Base-by-base conservation (phyloP, 164 flowering plant genomes). In the Houttuynia cordata region DNA sequence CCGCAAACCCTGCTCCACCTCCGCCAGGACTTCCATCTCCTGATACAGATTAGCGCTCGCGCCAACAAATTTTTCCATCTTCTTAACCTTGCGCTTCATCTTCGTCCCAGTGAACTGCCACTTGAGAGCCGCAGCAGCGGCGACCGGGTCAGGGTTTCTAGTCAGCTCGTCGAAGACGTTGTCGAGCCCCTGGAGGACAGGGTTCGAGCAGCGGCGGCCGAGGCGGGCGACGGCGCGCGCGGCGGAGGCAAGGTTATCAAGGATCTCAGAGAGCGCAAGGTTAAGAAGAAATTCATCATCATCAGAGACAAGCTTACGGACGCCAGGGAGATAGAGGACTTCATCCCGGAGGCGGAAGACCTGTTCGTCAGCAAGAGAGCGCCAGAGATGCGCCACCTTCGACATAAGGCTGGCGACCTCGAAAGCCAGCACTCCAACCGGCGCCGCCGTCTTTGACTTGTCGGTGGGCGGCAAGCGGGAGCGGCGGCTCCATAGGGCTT, bases 321-420 rank as follows among this genome's bases (percentile, higher is more conserved):
- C 81, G 19, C 97, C 97, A 1, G 53, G 71, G 0, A 85, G 81
- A 57, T 70, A 71, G 37, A 67, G 51, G 24, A 86, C 73, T 67
- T 86, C 96, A 41, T 83, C 86, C 62, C 87, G 78, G 62, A 83
- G 61, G 64, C 74, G 70, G 13, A 30, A 10, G 34, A 93, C 63
- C 53, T 87, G 85, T 57, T 84, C 85, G 60, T 90, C 96, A 41
- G 75, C 68, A 54, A 93, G 63, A 25, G 79, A 83, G 19, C 84
- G 80, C 96, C 97, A 93, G 10, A 87, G 62, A 59, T 84, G 80
- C 53, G 83, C 80, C 34, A 86, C 72, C 73, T 83, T 93, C 12
- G 94, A 86, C 90, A 93, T 87, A 79, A 93, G 70, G 63, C 87
- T 80, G 12, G 88, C 81, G 59, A 85, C 77, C 75, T 93, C 98